Percentiles rank a stretch among this genome's conserved stretches.
phyloP scores from a whole-genome alignment of 495 filamentous ascomycete genomes.

The Tuber aestivum region DNA sequence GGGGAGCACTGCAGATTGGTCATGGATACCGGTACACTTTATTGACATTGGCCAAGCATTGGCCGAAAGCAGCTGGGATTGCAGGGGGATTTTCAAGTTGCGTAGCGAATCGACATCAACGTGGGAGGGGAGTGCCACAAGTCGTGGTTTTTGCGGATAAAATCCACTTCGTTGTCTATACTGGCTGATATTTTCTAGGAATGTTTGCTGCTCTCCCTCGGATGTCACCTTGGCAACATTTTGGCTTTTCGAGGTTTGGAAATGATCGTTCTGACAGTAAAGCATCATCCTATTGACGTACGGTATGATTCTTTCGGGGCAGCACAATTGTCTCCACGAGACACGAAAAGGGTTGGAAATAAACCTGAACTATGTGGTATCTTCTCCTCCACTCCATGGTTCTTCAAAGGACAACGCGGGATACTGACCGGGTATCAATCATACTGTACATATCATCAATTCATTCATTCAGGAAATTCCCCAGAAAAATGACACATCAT shows the following conservation, averaged over 20 bases:
- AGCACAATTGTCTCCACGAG: background rate
- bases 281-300: background rate
- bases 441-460: conserved; percentile 1
- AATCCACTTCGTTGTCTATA: background rate
- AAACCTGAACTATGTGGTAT: background rate
- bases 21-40: conserved; percentile 1
- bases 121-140: background rate
- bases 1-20: background rate
- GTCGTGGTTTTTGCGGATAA: background rate
- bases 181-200: background rate
- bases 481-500: conserved; percentile 1
- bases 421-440: background rate
- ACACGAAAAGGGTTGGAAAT: background rate
- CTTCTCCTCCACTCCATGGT: background rate
- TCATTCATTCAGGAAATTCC: background rate
- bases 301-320: background rate
- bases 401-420: background rate
- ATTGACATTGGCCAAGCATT: background rate
- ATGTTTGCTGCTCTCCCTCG: background rate
- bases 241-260: background rate
- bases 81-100: background rate
- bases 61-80: background rate
- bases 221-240: background rate
- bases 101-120: background rate
- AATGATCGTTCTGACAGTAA: background rate